Conservation (phyloP, 1,139 yeast genomes). For the Geotrichum reessii region DNA sequence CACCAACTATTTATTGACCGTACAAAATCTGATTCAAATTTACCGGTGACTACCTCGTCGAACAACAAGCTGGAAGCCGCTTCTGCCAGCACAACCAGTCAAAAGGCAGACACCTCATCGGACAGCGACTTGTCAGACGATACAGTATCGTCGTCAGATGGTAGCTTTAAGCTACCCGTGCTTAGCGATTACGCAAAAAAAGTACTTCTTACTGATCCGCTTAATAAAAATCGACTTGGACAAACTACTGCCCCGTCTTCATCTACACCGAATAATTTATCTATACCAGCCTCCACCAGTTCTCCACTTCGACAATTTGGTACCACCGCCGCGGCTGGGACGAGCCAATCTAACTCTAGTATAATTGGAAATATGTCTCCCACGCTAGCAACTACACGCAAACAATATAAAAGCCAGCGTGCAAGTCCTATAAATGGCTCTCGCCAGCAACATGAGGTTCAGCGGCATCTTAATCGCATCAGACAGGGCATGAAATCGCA, state of each 20-base stretch:
- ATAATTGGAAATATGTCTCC: neutral
- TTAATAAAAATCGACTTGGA: neutral
- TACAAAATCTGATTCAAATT: slow-evolving; percentile 1
- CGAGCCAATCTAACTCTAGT: neutral
- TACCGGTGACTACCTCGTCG: neutral
- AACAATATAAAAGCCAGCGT: slow-evolving; percentile 11
- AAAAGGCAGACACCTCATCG: neutral
- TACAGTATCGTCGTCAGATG: slow-evolving; percentile 39
- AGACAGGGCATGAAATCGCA: slow-evolving; percentile 6
- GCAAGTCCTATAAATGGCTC: slow-evolving; percentile 19
- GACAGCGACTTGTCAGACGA: slow-evolving; percentile 23
- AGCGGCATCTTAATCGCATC: slow-evolving; percentile 18
- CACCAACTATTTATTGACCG: slow-evolving; percentile 9
- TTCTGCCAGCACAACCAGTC: neutral
- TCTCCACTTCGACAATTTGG: neutral
- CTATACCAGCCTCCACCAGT: slow-evolving; percentile 4
- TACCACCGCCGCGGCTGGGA: neutral
- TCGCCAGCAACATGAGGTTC: slow-evolving; percentile 18
- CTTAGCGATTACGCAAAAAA: slow-evolving; percentile 54
- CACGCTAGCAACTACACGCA: slow-evolving; percentile 1
- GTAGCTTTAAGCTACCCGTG: slow-evolving; percentile 57
- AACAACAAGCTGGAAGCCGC: neutral
- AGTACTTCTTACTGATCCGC: slow-evolving; percentile 26
- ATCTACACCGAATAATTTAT: neutral
- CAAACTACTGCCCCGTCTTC: neutral